Base-by-base conservation (phyloP, 441 rosid species). In the Dalechampia spathulata region DNA sequence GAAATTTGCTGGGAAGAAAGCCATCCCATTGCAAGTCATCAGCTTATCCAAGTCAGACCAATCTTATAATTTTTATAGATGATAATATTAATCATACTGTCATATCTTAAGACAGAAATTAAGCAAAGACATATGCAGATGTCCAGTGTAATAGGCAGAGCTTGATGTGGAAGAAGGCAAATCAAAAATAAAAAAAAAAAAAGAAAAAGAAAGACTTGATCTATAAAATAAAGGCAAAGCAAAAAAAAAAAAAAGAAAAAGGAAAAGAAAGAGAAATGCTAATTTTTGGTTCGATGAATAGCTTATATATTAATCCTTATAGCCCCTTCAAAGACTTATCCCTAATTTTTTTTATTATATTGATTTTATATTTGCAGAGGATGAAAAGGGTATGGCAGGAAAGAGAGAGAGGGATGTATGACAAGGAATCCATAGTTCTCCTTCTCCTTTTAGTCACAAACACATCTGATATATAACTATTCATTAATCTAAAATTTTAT, bases 11-110 rank as follows among this genome's bases (percentile, higher is more conserved):
- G 83, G 84, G 69, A 85, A 87, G 71, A 89, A 93, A 55, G 85
- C 86, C 97, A 93, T 87, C 70, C 83, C 94, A 76, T 86, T 79
- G 79, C 86, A 72, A 63, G 77, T 59, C 83, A 85, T 74, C 69
- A 57, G 53, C 61, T 56, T 21, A 63, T 44, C 42, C 63, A 30
- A 30, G 42, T 60, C 32, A 68, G 59, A 56, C 55, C 53, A 64
- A 63, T 63, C 60, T 72, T 44, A 46, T 49, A 7, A 57, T 25
- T 28, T 45, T 19, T 21, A 56, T 42, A 57, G 52, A 23, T 56
- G 58, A 55, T 22, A 36, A 43, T 23, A 67, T 62, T 56, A 55
- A n/a, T n/a, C n/a, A n/a, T n/a, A n/a, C 55, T 56, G 62, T 60
- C 80, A 72, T 63, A 51, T 37, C 58, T 44, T 27, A 43, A 58